Evolutionary conservation across 2,329 filamentous ascomycete species (phyloP), one percentile per base, ranked within the genome.

Genomic region (Penicillium sp.): DNA sequence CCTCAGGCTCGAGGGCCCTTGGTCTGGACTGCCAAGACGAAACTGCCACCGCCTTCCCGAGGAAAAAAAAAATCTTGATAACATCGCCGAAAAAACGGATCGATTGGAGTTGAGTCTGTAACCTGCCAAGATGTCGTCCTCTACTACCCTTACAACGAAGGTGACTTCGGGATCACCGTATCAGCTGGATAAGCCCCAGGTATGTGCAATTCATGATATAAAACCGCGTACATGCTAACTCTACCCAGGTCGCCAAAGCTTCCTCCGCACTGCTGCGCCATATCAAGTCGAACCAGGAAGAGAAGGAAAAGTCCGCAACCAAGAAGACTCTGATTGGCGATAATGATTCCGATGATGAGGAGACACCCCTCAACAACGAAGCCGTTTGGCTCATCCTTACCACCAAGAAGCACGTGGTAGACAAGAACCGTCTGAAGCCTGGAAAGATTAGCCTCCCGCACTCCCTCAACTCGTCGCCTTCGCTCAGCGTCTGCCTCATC

Each of bases 401-500:
- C 21, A 88, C 86, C 35, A 88, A 88, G 76, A 85, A 86, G 74
- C 84, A 88, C 69, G 82, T 88, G 61, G 79, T 82, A 61, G 90
- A 96, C 78, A 88, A 90, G 76, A 86, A 86, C 72, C 85, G 87
- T 54, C 82, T 96, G 65, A 93, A 96, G 81, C 92, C 93, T 27
- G 84, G 85, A 74, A 96, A 93, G 78, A 91, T 97, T 69, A 68
- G 81, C 64, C 81, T 96, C 53, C 91, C 92, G 48, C 88, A 96
- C 76, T 82, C 90, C 10, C 83, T 96, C 61, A 88, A 90, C 77
- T 80, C 83, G 62, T 83, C 87, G 63, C 78, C 84, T 55, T 84
- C 83, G 55, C 79, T 87, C 56, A 89, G 87, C 67, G 82, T 97
- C 76, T 97, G 93, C 78, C 81, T 97, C 59, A 96, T 96, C 75